These are phyloP conservation scores for Ogataea neopini DNA, from an alignment of 805 yeast genomes.

Conservation along the genomic window DNA sequence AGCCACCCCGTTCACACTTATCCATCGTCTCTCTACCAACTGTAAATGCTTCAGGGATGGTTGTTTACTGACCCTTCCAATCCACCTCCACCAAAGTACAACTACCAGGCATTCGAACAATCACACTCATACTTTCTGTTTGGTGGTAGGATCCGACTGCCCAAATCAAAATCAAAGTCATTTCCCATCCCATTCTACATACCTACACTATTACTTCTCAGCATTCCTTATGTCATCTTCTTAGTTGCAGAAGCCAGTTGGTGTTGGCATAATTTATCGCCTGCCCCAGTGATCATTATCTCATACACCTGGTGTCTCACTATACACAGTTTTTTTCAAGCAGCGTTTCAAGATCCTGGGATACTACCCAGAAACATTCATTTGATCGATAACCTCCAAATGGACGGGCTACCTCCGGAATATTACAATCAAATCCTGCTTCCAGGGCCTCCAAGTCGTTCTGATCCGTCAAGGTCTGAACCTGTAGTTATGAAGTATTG, in stretches of 20 bases:
- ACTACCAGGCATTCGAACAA: constrained; percentile 46
- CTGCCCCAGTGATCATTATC: constrained; percentile 56
- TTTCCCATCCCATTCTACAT: constrained; percentile 13
- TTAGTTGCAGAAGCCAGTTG: constrained; percentile 51
- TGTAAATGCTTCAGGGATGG: constrained; percentile 7
- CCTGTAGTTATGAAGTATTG: constrained; percentile 48
- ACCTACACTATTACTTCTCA: constrained; percentile 7
- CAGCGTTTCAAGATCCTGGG: constrained; percentile 71
- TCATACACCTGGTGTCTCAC: constrained; percentile 57
- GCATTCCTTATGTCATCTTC: constrained; percentile 50
- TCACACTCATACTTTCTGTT: constrained; percentile 50
- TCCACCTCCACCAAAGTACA: constrained; percentile 20
- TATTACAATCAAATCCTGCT: constrained; percentile 51
- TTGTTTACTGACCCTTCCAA: constrained; percentile 11
- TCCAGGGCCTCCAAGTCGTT: constrained; percentile 39
- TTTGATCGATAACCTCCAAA: constrained; percentile 41
- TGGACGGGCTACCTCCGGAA: constrained; percentile 51
- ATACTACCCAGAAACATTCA: constrained; percentile 67
- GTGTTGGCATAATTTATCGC: constrained; percentile 57
- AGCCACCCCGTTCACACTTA: background rate
- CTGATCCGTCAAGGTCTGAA: constrained; percentile 17
- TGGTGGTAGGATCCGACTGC: constrained; percentile 64
- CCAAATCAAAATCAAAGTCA: constrained; percentile 29
- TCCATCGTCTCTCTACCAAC: too few relatives aligned
- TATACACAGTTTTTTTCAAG: constrained; percentile 49